phyloP scores from a whole-genome alignment of 169 alveolate species.

The Eimeria zaria region DNA sequence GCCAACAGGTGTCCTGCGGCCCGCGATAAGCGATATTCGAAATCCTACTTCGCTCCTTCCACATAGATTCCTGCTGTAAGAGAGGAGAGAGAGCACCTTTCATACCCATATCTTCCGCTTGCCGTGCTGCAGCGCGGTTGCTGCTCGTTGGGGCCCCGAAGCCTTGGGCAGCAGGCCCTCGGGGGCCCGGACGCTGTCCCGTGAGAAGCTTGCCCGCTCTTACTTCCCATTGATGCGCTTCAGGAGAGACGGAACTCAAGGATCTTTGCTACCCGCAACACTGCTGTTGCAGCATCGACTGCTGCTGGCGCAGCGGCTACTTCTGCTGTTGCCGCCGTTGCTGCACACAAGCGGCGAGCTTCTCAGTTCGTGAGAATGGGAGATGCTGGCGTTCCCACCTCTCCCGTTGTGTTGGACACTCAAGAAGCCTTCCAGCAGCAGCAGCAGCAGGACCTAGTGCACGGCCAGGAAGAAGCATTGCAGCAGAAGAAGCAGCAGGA shows the following conservation, averaged over 20 bases:
- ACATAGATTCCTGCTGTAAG: background rate
- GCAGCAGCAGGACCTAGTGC: conserved; percentile 27
- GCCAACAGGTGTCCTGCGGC: too few relatives aligned
- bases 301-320: background rate
- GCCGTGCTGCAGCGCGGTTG: background rate
- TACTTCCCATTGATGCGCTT: background rate
- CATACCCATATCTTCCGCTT: background rate
- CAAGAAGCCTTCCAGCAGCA: background rate
- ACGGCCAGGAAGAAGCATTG: background rate
- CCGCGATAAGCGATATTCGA: too few relatives aligned
- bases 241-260: background rate
- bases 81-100: background rate
- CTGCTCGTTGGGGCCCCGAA: background rate
- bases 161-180: background rate
- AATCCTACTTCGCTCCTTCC: background rate
- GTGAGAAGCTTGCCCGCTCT: background rate
- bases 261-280: background rate
- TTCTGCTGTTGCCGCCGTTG: background rate
- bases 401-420: background rate
- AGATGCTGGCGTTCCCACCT: background rate
- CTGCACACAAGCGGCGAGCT: background rate
- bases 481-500: background rate
- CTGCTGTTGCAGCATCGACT: background rate
- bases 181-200: background rate
- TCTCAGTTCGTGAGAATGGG: background rate